These are phyloP conservation scores for Xylaria polymorpha DNA, from an alignment of 2,329 filamentous ascomycete species.

Conservation along the genomic window DNA sequence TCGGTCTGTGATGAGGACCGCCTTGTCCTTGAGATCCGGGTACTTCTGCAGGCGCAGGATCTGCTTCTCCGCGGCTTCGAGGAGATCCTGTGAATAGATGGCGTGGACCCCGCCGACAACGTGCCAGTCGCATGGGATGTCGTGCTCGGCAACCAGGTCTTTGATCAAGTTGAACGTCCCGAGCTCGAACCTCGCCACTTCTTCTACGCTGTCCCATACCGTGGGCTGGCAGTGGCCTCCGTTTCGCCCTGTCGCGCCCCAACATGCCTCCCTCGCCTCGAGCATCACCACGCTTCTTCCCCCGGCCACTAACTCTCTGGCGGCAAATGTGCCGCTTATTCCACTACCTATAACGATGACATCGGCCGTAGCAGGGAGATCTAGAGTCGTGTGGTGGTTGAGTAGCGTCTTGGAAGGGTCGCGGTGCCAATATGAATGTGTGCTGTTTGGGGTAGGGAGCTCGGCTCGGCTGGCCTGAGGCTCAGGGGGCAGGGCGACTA, in stretches of 20 bases:
- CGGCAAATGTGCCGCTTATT: conserved; percentile 79
- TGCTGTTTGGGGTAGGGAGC: conserved; percentile 71
- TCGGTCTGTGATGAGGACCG: conserved; percentile 55
- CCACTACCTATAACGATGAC: conserved; percentile 80
- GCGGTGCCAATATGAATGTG: conserved; percentile 78
- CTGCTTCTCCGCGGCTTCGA: conserved; percentile 62
- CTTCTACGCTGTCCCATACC: conserved; percentile 69
- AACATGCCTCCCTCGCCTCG: conserved; percentile 83
- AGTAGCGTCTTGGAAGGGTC: conserved; percentile 72
- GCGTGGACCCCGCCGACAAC: conserved; percentile 71
- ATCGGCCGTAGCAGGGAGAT: conserved; percentile 72
- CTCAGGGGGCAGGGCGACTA: conserved; percentile 9
- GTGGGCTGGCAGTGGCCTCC: conserved; percentile 81
- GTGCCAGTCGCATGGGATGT: conserved; percentile 77
- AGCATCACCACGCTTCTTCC: conserved; percentile 73
- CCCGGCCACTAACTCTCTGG: conserved; percentile 67
- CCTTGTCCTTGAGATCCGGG: conserved; percentile 67
- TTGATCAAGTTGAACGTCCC: conserved; percentile 72
- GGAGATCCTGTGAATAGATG: conserved; percentile 67
- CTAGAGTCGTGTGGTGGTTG: conserved; percentile 73
- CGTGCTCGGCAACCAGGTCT: conserved; percentile 65
- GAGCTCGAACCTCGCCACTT: conserved; percentile 77
- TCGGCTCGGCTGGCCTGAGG: conserved; percentile 55
- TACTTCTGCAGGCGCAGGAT: conserved; percentile 63
- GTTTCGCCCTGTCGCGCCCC: conserved; percentile 84